Percentiles rank a stretch among this genome's conserved stretches.
Conservation (phyloP, 164 flowering plant genomes). For the Akebia trifoliata region DNA sequence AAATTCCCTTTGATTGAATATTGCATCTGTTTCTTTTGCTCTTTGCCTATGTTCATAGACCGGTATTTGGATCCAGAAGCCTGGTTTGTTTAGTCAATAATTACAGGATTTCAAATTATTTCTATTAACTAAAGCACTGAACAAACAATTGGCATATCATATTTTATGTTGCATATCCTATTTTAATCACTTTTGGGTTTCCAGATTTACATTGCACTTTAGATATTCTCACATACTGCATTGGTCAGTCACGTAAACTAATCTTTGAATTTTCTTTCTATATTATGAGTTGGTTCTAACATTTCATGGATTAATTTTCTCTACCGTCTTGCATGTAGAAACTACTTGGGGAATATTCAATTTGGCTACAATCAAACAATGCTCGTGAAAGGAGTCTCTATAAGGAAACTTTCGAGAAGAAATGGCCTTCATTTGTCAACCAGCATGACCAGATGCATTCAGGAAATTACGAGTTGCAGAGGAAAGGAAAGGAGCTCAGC, state of each 20-base stretch:
- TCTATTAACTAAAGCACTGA: too few relatives aligned
- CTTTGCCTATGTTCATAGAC: too few relatives aligned
- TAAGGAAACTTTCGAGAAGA: constrained; percentile 61
- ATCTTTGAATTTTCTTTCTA: background rate
- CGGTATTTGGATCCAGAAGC: background rate
- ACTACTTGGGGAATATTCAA: constrained; percentile 55
- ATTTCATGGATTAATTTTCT: constrained; percentile 1
- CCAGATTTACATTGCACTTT: background rate
- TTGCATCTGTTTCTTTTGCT: too few relatives aligned
- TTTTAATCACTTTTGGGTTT: background rate
- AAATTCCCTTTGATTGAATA: too few relatives aligned
- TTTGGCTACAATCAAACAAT: constrained; percentile 66
- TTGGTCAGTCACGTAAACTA: background rate
- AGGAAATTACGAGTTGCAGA: constrained; percentile 35
- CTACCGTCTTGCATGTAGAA: constrained; percentile 38
- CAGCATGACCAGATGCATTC: constrained; percentile 22
- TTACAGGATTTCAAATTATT: background rate
- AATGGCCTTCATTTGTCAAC: constrained; percentile 54
- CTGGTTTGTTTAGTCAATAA: background rate
- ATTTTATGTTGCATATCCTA: background rate
- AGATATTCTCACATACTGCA: background rate
- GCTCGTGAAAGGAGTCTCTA: constrained; percentile 51
- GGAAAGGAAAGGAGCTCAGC: constrained; percentile 42
- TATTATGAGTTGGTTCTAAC: background rate
- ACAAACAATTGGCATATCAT: background rate